Base-by-base conservation (phyloP, 371 early-diverging fungal genomes). In the Mucor piriformis region DNA sequence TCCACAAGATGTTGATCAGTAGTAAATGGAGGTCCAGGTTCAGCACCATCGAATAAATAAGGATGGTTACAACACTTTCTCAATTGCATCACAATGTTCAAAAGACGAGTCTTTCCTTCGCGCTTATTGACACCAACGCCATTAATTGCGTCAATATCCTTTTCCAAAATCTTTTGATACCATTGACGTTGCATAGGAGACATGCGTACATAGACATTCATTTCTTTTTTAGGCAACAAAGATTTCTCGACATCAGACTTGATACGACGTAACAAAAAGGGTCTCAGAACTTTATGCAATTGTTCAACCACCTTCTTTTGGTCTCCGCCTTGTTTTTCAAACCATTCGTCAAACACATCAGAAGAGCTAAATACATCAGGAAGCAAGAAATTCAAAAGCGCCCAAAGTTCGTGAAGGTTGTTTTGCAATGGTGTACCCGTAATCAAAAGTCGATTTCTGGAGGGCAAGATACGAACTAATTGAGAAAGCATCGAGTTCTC, bases 31-130 rank as follows among this genome's bases (percentile, higher is more conserved):
- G 98, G 98, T 1, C 88, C 88, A 32, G 83, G 83, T 63, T 83
- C 83, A 15, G 99, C 99, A 25, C 99, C 98, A 56, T 93, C 95
- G 71, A 99, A 97, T 5, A 99, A 86, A 70, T 99, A 99, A 8
- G 99, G 99, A 72, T 99, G 99, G 64, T 99, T 99, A 72, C 99
- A 98, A 76, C 98, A 98, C 72, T 99, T 99, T 64, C 99, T 89
- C 32, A 99, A 77, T 79, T 99, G 99, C 99, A 99, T 99, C 3
- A 95, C 95, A 72, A 99, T 95, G 73, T 99, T 99, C 50, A 97
- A 80, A 16, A 99, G 83, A 27, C 98, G 89, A 4, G 92, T 95
- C 67, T 92, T 94, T 59, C 85, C 90, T 67, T 85, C 86, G 51
- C 86, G 82, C 52, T 86, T 87, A 42, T 85, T 83, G 25, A 84